Evolutionary conservation across 148 eudicot species (phyloP), one percentile per base, ranked within the genome.

Genomic region (Rheum nobile): DNA sequence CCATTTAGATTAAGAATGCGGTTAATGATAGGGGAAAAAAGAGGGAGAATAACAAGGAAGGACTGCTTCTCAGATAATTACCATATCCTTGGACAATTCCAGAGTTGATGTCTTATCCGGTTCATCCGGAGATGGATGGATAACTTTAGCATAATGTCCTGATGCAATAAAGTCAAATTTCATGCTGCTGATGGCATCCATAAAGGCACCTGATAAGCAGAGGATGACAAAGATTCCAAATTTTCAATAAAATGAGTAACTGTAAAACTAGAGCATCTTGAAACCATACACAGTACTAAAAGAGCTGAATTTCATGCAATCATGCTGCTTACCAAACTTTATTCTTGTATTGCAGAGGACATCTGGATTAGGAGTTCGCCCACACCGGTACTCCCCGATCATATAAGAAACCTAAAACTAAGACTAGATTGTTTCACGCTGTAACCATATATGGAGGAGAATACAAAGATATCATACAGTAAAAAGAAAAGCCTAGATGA

Each of bases 291-390:
- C 28, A 19, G 77, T 32, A 48, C 14, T 11, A 44, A 65, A 41
- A 38, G 13, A 44, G n/a, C 35, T 59, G 22, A 12, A 48, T 5
- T 42, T n/a, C 9, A n/a, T 7, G 44, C 42, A 71, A 59, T 21
- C n/a, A 50, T 63, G 42, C 71, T 12, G 78, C 94, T 55, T 59
- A 95, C 99, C 97, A 82, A 95, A 95, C 86, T 95, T 95, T 77
- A 95, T 91, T 85, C 99, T 86, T 46, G 97, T 92, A 79, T 95
- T 95, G 85, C 99, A 95, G 19, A 95, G 92, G 68, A 95, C 94
- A 83, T 95, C 99, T 39, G 97, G 99, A 78, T 95, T 95, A 79
- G 99, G 99, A 77, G 99, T 95, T 31, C 94, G 96, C 72, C 99
- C 99, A 81, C 86, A 80, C 67, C 87, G 84, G 77, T 91, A 95